These are phyloP conservation scores for Diddensiella transvaalensis DNA, from an alignment of 805 yeast genomes.

Conservation along the genomic window DNA sequence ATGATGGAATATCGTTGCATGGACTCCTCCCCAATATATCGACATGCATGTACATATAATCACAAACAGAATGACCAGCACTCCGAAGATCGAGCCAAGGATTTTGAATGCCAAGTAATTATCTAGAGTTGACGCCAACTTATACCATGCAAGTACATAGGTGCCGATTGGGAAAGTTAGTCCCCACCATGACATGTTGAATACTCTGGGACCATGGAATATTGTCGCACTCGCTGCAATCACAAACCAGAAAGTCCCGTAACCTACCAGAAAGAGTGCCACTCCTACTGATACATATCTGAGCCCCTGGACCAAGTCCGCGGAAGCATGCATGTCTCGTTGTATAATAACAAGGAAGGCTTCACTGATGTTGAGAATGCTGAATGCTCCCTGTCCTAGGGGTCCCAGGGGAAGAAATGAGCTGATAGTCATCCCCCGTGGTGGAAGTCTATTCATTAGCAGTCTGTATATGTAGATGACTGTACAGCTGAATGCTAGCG, in stretches of 20 bases:
- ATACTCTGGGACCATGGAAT: conserved; percentile 36
- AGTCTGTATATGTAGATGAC: conserved; percentile 60
- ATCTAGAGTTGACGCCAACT: conserved; percentile 45
- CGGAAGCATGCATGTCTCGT: conserved; percentile 14
- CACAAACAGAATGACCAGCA: conserved; percentile 42
- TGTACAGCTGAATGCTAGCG: conserved; percentile 53
- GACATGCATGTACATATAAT: conserved; percentile 33
- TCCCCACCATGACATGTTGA: conserved; percentile 68
- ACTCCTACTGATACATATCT: conserved; percentile 37
- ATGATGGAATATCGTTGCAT: neutral
- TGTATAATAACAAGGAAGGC: conserved; percentile 33
- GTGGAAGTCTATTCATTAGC: conserved; percentile 55
- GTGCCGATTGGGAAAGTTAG: conserved; percentile 91
- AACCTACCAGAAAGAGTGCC: conserved; percentile 47
- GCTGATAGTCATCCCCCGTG: conserved; percentile 53
- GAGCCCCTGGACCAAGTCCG: conserved; percentile 29
- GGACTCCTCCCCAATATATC: conserved; percentile 1
- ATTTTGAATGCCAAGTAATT: conserved; percentile 58
- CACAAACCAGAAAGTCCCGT: conserved; percentile 57
- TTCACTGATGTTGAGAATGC: conserved; percentile 53
- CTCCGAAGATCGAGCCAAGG: conserved; percentile 58
- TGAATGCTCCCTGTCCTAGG: conserved; percentile 79
- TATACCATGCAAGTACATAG: conserved; percentile 57
- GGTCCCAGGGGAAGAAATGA: conserved; percentile 76
- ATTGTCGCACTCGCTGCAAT: conserved; percentile 39